Evolutionary conservation across 306 rosid species (phyloP).

Genomic region (Prunus armeniaca): DNA sequence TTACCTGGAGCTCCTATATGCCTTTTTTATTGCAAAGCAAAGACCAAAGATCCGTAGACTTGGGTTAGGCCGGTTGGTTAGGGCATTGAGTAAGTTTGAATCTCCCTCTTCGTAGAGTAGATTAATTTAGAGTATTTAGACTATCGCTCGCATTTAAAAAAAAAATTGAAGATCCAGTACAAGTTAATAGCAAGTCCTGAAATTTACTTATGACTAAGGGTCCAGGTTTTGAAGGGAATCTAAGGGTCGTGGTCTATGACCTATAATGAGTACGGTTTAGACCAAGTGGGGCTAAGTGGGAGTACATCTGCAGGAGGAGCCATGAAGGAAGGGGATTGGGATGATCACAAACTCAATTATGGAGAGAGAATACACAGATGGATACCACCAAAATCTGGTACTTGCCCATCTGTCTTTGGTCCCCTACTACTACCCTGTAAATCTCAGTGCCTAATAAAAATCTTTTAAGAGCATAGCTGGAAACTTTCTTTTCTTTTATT

Average conservation of each 20-base stretch:
- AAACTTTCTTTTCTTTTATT: constrained; percentile 13
- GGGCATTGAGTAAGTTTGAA: no score
- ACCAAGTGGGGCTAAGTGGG: constrained; percentile 38
- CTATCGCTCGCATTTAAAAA: no score
- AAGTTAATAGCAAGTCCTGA: background rate
- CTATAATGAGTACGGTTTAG: constrained; percentile 22
- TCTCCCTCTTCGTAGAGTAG: no score
- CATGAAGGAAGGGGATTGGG: constrained; percentile 36
- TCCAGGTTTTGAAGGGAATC: constrained; percentile 32
- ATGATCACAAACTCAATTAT: constrained; percentile 50
- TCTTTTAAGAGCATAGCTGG: constrained; percentile 39
- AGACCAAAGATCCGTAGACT: no score
- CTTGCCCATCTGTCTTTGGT: constrained; percentile 47
- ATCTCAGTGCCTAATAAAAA: constrained; percentile 42
- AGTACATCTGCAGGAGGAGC: constrained; percentile 38
- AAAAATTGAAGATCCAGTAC: background rate
- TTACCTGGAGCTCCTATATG: no score
- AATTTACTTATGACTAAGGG: background rate
- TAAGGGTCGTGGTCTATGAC: constrained; percentile 29
- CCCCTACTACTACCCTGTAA: constrained; percentile 54
- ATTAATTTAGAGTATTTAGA: no score
- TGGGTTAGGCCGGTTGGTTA: no score
- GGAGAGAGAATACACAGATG: constrained; percentile 36
- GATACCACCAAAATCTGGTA: constrained; percentile 47
- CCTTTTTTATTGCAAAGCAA: background rate